Conservation (phyloP, 202 grass and related monocot genomes). For the Elaeis oleifera region DNA sequence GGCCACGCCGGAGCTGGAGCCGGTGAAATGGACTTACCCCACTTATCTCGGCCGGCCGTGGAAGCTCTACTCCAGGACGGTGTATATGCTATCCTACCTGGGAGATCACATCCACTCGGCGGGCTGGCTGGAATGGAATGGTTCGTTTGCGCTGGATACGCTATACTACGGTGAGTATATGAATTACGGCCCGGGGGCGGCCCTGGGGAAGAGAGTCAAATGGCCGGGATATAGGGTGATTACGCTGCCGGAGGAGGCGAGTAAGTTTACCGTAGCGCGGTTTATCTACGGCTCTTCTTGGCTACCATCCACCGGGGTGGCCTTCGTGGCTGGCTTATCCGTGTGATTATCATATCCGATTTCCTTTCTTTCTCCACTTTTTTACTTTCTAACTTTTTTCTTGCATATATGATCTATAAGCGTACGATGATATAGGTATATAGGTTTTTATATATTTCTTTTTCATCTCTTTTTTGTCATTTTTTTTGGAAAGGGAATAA, state of each 20-base stretch:
- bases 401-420: no score
- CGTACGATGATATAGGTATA: no score
- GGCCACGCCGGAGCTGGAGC: slow-evolving; percentile 29
- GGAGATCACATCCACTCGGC: slow-evolving; percentile 39
- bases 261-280: slow-evolving; percentile 44
- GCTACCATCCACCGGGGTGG: slow-evolving; percentile 52
- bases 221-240: slow-evolving; percentile 49
- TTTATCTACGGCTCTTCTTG: slow-evolving; percentile 47
- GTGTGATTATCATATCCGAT: neutral
- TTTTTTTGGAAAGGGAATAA: no score
- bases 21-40: slow-evolving; percentile 8
- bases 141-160: slow-evolving; percentile 56
- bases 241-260: slow-evolving; percentile 38
- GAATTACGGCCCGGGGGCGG: slow-evolving; percentile 53
- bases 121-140: slow-evolving; percentile 62
- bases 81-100: slow-evolving; percentile 51
- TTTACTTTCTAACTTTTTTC: no score
- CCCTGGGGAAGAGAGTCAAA: slow-evolving; percentile 18
- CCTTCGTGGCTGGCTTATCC: slow-evolving; percentile 42
- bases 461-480: no score
- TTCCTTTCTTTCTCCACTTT: no score
- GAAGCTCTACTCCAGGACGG: slow-evolving; percentile 44
- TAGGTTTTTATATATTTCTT: no score
- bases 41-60: slow-evolving; percentile 61
- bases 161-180: slow-evolving; percentile 95